Base-by-base conservation (phyloP, 805 yeast genomes). In the Allodekkera sacchari region DNA sequence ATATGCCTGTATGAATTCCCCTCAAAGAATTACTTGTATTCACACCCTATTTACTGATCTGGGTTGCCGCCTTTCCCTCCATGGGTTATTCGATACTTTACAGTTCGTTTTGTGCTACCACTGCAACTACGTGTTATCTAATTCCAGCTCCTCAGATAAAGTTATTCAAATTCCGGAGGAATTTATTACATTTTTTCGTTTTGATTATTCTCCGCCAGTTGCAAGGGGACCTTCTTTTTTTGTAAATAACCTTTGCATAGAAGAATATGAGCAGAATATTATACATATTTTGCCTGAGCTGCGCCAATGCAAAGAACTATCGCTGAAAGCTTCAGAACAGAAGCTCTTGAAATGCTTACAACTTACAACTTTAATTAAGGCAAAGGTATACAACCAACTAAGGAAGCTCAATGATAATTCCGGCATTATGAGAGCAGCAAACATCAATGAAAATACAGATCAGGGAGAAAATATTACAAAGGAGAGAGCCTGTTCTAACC, bases 21-120 rank as follows among this genome's bases (percentile, higher is more conserved):
- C n/a, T 6, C 14, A 6, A 5, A 10, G 13, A 7, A n/a, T 30
- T 18, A 12, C 26, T 6, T 24, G 35, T 4, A 25, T 53, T 4
- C 43, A 47, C 23, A 27, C 41, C 12, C 26, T 45, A 19, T 28
- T 53, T 20, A 39, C 38, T 30, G 53, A 53, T 34, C 25, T 60
- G 42, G 66, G 63, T 16, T 43, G 59, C 34, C 34, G 66, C 4
- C 43, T 64, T 16, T 35, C 52, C 5, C 32, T 56, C 0, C 59
- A 63, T 42, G 63, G 63, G 10, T 47, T 55, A 15, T 28, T 53
- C 24, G 57, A 51, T 35, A 41, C 41, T 7, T 27, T 46, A 7
- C 53, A 52, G 36, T 45, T 41, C 18, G 30, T 55, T 6, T 24
- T 55, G 4, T 36, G 48, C 3, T 14, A 33, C 3, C 30, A 35